Percentiles rank a stretch among this genome's conserved stretches.
These are phyloP conservation scores for Ciborinia camelliae DNA, from an alignment of 2,329 filamentous ascomycete species.

Conservation along the genomic window DNA sequence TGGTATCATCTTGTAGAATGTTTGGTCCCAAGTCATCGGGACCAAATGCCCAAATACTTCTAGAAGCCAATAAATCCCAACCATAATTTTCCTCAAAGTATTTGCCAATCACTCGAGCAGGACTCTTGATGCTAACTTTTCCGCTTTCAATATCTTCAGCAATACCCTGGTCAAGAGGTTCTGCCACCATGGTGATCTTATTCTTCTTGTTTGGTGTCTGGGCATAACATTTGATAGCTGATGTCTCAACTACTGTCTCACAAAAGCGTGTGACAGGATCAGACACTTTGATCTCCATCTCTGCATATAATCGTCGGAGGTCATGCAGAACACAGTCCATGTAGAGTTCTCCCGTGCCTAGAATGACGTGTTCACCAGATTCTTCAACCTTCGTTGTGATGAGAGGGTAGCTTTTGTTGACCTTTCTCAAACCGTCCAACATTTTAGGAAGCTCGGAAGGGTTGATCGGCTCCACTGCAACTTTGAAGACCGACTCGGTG, in stretches of 20 bases:
- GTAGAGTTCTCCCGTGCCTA: conserved; percentile 97
- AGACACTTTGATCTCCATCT: conserved; percentile 99
- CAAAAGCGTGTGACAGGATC: conserved; percentile 97
- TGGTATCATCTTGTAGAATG: conserved; percentile 92
- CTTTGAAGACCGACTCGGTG: conserved; percentile 95
- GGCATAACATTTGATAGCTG: conserved; percentile 95
- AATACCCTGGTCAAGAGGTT: conserved; percentile 91
- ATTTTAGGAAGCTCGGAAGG: conserved; percentile 98
- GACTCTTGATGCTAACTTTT: conserved; percentile 86
- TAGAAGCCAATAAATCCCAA: conserved; percentile 89
- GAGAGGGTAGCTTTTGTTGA: conserved; percentile 96
- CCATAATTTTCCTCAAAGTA: conserved; percentile 98
- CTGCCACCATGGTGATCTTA: conserved; percentile 97
- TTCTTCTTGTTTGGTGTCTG: conserved; percentile 99
- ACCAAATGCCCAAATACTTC: conserved; percentile 98
- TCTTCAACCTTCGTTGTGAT: conserved; percentile 97
- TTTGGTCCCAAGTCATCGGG: conserved; percentile 94
- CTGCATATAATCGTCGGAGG: conserved; percentile 85
- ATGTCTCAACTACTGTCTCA: conserved; percentile 96
- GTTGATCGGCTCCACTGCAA: conserved; percentile 96
- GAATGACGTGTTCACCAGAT: conserved; percentile 90
- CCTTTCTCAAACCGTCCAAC: conserved; percentile 91
- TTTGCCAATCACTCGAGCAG: conserved; percentile 87
- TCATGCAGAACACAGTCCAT: conserved; percentile 99
- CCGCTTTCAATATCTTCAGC: conserved; percentile 91